These are phyloP conservation scores for Prunus dulcis DNA, from an alignment of 306 rosid genomes.

Conservation along the genomic window DNA sequence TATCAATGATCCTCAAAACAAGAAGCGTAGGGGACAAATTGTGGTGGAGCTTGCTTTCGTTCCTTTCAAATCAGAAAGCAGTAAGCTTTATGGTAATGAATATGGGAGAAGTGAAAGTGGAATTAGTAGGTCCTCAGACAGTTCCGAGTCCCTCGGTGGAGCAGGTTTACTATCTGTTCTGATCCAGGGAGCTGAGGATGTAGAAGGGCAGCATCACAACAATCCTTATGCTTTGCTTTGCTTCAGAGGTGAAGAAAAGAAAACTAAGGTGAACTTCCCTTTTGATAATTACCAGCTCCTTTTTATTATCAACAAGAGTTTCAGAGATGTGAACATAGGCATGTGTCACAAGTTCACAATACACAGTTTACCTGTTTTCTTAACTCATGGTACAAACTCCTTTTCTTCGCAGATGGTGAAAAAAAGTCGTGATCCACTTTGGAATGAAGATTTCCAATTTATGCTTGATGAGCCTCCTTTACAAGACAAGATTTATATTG, in stretches of 20 bases:
- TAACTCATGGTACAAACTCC: not conserved
- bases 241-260: slow-evolving; percentile 74
- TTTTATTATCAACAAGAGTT: not conserved
- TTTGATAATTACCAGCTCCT: not conserved
- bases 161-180: slow-evolving; percentile 76
- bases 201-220: slow-evolving; percentile 79
- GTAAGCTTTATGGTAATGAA: slow-evolving; percentile 35
- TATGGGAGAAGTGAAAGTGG: slow-evolving; percentile 41
- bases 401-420: slow-evolving; percentile 45
- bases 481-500: slow-evolving; percentile 69
- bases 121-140: slow-evolving; percentile 31
- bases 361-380: not conserved
- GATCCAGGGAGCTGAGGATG: slow-evolving; percentile 68
- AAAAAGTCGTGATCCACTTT: slow-evolving; percentile 69
- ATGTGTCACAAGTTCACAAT: not conserved
- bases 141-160: slow-evolving; percentile 39
- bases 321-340: not conserved
- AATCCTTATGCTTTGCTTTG: slow-evolving; percentile 69
- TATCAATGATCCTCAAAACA: slow-evolving; percentile 49
- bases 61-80: slow-evolving; percentile 73
- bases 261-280: slow-evolving; percentile 58
- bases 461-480: slow-evolving; percentile 92
- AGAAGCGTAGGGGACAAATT: slow-evolving; percentile 67
- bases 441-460: slow-evolving; percentile 88
- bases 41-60: slow-evolving; percentile 67